Base-by-base conservation (phyloP, 179 eudicot species). In the Beta lomatogona region DNA sequence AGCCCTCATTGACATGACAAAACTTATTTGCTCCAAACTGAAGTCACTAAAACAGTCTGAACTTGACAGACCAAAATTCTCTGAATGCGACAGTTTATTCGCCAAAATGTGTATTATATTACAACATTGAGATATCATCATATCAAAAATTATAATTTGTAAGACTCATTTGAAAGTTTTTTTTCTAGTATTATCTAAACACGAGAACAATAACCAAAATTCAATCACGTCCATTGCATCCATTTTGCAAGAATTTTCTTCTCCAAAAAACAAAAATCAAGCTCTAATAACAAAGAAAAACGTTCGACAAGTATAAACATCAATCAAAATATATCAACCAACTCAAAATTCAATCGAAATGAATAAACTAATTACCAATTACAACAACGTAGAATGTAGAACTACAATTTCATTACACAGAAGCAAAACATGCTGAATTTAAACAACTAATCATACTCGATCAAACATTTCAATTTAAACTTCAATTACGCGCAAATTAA, bases 181-280 rank as follows among this genome's bases (percentile, higher is more conserved):
- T 48, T 46, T 46, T 36, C 5, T 6, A 48, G 52, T 48, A 48
- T 6, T 9, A 7, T 55, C 15, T 55, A 55, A 64, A 19, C 5
- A 64, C 22, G 41, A 48, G 50, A 48, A 6, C 68, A 64, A 64
- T 54, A 63, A 3, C 58, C 41, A 64, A 21, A 53, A 8, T 14
- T 63, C 19, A 64, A 77, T 14, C 36, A 77, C 54, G 11, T 48
- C 10, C 18, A 61, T 4, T 61, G 5, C 63, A n/a, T 1, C 60
- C 41, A 48, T 73, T 61, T 75, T 53, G n/a, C n/a, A n/a, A n/a
- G n/a, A n/a, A n/a, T n/a, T 45, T 75, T 2, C 78, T 58, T 57
- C 46, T n/a, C 14, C 9, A 57, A 54, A 16, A 28, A 28, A 14
- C 18, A 36, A 16, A 75, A 31, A 4, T 13, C 71, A 10, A 58